phyloP scores from a whole-genome alignment of 768 basidiomycete species.

The Tylopilus felleus region DNA sequence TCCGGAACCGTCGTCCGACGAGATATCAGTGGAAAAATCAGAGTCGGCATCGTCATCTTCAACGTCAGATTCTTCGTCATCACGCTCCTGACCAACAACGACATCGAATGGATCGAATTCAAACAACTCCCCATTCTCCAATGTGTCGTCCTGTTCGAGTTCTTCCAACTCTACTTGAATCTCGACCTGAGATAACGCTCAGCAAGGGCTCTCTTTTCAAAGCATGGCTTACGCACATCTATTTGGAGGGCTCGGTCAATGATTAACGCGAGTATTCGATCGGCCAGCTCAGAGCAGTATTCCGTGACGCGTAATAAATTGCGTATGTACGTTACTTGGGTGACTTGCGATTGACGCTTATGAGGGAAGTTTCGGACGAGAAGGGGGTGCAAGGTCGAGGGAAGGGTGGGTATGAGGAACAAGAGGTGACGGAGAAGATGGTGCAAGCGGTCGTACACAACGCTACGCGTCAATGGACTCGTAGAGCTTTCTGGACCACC shows the following conservation, averaged over 20 bases:
- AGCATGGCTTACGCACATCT: constrained; percentile 58
- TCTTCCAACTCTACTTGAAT: constrained; percentile 96
- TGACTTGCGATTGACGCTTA: constrained; percentile 77
- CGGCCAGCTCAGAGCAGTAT: constrained; percentile 86
- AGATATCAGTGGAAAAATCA: constrained; percentile 67
- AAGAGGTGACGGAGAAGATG: constrained; percentile 83
- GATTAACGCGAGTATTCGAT: constrained; percentile 80
- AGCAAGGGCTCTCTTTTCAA: not conserved
- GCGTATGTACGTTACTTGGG: constrained; percentile 86
- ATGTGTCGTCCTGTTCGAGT: constrained; percentile 61
- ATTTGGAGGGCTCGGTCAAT: constrained; percentile 95
- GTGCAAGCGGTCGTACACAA: constrained; percentile 85
- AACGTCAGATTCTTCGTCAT: constrained; percentile 54
- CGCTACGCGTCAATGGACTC: constrained; percentile 70
- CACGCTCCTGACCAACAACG: constrained; percentile 72
- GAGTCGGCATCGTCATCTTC: constrained; percentile 50
- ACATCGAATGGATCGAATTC: constrained; percentile 85
- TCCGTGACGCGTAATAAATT: constrained; percentile 79
- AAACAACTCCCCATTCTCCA: constrained; percentile 58
- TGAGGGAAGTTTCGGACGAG: constrained; percentile 87
- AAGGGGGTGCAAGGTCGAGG: constrained; percentile 81
- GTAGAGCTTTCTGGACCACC: constrained; percentile 61
- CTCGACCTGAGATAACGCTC: constrained; percentile 63
- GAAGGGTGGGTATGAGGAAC: constrained; percentile 86
- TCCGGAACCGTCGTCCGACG: constrained; percentile 63